Base-by-base conservation (phyloP, 129 eudicot species). In the Solidago caesia region DNA sequence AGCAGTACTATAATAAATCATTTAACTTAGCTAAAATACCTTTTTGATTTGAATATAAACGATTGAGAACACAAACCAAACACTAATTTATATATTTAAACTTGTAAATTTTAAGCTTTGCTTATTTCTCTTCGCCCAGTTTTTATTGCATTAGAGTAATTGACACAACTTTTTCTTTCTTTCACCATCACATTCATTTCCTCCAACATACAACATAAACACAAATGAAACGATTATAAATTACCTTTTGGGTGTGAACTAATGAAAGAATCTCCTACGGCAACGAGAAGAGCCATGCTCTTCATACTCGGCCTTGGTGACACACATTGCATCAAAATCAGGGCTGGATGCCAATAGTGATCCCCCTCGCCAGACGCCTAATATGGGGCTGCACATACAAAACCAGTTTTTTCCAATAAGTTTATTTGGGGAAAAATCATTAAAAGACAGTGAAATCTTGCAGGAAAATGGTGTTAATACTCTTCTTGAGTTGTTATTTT, bases 291-390 rank as follows among this genome's bases (percentile, higher is more conserved):
- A 91, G 41, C 97, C 99, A 80, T 82, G 85, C 82, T 95, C 99
- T 84, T 95, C 99, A 12, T 95, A 95, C 63, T 95, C 99, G 8
- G 89, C 82, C 81, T 91, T 95, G 74, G 97, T 91, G 75, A 89
- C 87, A 61, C 97, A 95, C 99, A 91, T 91, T 68, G 93, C 79
- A 60, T 95, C 97, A 79, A 95, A 95, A 80, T 91, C 97, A 74
- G 97, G 99, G 85, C 99, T 95, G 43, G 99, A 95, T 15, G 97
- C 99, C 83, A 95, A 78, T 72, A 95, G 92, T 33, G 99, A 95
- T 6, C 97, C 99, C 72, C 99, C 99, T 79, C 99, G 82, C 99
- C 99, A 95, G 47, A 91, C 97, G 43, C 99, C 70, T 44, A 66
- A 84, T 47, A 91, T 87, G 8, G 99, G 99, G 74, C 99, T 95